These are phyloP conservation scores for Globisporangium solare DNA, from an alignment of 352 stramenopile species.

Conservation along the genomic window DNA sequence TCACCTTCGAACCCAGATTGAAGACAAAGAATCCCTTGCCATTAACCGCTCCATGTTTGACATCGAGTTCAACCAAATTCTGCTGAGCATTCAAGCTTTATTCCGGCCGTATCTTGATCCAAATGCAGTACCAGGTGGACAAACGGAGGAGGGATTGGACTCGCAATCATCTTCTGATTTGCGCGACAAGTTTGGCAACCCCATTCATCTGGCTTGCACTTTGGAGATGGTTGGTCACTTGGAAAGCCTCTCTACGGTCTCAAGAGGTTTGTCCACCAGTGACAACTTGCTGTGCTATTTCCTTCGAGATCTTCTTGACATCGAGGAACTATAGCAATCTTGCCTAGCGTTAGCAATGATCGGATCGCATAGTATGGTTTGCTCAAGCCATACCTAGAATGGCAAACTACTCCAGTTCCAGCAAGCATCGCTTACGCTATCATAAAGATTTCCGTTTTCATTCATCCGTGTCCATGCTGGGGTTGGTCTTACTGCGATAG, in stretches of 20 bases:
- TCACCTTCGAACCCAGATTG: slow-evolving; percentile 47
- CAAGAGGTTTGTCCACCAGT: slow-evolving; percentile 28
- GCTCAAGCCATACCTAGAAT: too few relatives aligned
- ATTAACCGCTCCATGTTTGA: slow-evolving; percentile 35
- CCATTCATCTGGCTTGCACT: slow-evolving; percentile 36
- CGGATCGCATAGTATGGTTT: too few relatives aligned
- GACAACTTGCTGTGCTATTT: slow-evolving; percentile 73
- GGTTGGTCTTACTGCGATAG: slow-evolving; percentile 59
- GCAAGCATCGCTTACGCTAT: background rate
- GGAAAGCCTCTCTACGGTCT: slow-evolving; percentile 46
- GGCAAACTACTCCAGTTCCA: background rate
- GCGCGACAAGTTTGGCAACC: slow-evolving; percentile 43
- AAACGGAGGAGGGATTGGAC: background rate
- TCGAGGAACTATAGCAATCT: background rate
- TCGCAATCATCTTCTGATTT: background rate
- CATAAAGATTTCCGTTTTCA: slow-evolving; percentile 14
- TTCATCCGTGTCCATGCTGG: slow-evolving; percentile 40
- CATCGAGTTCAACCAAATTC: slow-evolving; percentile 19
- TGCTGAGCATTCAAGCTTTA: slow-evolving; percentile 34
- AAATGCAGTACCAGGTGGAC: background rate
- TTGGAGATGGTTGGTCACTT: slow-evolving; percentile 40
- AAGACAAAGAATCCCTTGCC: slow-evolving; percentile 59
- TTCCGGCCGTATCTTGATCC: slow-evolving; percentile 18
- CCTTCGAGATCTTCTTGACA: slow-evolving; percentile 59
- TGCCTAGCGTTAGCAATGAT: too few relatives aligned